Base-by-base conservation (phyloP, 352 stramenopile genomes). In the Globisporangium rhizosaccharum region DNA sequence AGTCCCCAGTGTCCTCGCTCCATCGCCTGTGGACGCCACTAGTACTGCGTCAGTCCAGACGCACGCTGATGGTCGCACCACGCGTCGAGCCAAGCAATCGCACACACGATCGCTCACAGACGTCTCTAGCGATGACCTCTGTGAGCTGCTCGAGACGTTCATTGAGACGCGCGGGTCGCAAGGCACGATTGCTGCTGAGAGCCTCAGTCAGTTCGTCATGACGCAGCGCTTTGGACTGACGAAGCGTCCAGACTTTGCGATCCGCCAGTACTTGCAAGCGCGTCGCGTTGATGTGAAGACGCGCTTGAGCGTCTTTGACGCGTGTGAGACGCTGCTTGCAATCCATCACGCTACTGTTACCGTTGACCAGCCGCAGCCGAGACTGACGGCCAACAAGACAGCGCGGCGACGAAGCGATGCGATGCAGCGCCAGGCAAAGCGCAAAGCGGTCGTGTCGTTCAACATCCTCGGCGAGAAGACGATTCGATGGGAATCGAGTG, bases 401-500 rank as follows among this genome's bases (percentile, higher is more conserved):
- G 3, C 30, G 1, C 44, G 49, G 1, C 51, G 55, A 26, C 33
- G 17, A 36, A 25, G 20, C 23, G 56, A 79, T 68, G 59, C 56
- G 62, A 12, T 51, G 56, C 70, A 67, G 30, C 50, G 54, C 1
- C 52, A 70, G 49, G 28, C 41, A 9, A 57, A 61, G 39, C 70
- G 63, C 12, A 75, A 78, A 33, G 54, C 76, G 9, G 66, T 88
- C 26, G 70, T 90, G 7, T 72, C 72, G 0, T 90, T 87, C 57
- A 90, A 88, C 51, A 67, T 79, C 18, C 67, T 90, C 6, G 81
- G 81, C 5, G 81, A 90, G 51, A 88, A 87, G 42, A 73, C 63
- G 9, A 70, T 88, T 57, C 74, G 68, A 23, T 90, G 78, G 78
- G 66, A 81, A 17, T 30, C 52, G 10, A 20, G n/a, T 2, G 23